phyloP scores from a whole-genome alignment of 2,329 filamentous ascomycete species.

The Ophidiomyces ophidiicola region DNA sequence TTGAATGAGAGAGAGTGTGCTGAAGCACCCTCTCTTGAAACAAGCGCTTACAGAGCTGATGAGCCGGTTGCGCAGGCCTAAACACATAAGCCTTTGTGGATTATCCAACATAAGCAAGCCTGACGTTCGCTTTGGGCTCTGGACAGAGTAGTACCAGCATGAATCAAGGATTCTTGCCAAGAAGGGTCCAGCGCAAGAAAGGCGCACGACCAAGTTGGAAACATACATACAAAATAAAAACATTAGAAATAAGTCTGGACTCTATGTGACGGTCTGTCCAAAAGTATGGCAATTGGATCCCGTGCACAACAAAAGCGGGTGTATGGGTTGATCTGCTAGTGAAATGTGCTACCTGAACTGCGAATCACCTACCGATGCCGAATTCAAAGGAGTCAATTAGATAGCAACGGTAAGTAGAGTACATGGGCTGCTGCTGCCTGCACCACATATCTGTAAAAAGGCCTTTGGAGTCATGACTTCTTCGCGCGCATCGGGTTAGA shows the following conservation, averaged over 20 bases:
- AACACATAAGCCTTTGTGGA: too few species aligned
- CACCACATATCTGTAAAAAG: neutral
- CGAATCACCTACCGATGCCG: neutral
- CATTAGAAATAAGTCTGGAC: neutral
- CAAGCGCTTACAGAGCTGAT: constrained; percentile 4
- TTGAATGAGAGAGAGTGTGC: neutral
- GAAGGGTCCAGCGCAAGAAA: neutral
- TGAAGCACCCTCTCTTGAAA: neutral
- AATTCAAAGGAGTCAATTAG: neutral
- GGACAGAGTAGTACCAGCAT: constrained; percentile 1
- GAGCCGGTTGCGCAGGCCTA: too few species aligned
- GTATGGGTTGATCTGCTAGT: constrained; percentile 4
- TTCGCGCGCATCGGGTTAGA: neutral
- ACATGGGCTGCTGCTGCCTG: too few species aligned
- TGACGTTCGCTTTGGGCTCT: too few species aligned
- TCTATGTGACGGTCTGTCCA: neutral
- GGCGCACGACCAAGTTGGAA: neutral
- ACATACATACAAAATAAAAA: constrained; percentile 1
- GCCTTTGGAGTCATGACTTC: neutral
- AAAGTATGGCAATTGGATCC: neutral
- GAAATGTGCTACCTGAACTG: constrained; percentile 8
- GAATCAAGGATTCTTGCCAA: neutral
- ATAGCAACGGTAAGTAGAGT: neutral
- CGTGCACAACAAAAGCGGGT: constrained; percentile 2
- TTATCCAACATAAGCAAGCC: too few species aligned